Evolutionary conservation across 1,284 basidiomycete genomes (phyloP).

Genomic region (Austroboletus sp.): DNA sequence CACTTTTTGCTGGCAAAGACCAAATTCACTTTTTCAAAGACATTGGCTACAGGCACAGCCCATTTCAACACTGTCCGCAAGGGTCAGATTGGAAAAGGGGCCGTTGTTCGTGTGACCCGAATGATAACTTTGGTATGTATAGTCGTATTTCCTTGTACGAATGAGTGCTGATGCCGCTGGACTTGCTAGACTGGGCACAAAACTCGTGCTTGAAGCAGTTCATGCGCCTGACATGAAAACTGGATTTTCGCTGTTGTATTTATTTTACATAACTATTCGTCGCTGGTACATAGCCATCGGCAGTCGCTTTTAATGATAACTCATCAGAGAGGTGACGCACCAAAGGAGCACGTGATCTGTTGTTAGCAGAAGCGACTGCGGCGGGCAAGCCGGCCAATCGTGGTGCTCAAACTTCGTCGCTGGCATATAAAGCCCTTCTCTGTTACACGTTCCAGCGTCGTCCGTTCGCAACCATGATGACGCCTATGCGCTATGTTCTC

Average conservation of each 20-base stretch:
- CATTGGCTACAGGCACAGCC: constrained; percentile 47
- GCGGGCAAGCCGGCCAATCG: neutral
- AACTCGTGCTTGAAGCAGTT: constrained; percentile 43
- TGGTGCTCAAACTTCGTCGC: neutral
- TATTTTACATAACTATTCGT: neutral
- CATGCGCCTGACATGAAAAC: constrained; percentile 25
- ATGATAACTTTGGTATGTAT: constrained; percentile 45
- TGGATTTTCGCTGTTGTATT: neutral
- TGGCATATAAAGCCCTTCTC: neutral
- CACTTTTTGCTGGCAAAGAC: constrained; percentile 62
- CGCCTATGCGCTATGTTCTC: constrained; percentile 66
- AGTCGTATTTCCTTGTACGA: neutral
- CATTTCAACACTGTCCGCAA: constrained; percentile 60
- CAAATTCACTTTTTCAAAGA: constrained; percentile 73
- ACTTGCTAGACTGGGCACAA: constrained; percentile 37
- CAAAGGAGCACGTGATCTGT: neutral
- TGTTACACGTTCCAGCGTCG: neutral
- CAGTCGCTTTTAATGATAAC: neutral
- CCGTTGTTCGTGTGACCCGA: constrained; percentile 45
- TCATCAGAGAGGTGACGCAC: too few species aligned
- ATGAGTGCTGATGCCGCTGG: constrained; percentile 9
- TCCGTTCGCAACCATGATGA: constrained; percentile 56
- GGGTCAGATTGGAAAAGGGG: constrained; percentile 41
- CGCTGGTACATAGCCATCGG: neutral
- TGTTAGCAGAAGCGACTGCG: neutral